Evolutionary conservation across 345 rosid species (phyloP).

Genomic region (Eucalyptus erythrocorys): DNA sequence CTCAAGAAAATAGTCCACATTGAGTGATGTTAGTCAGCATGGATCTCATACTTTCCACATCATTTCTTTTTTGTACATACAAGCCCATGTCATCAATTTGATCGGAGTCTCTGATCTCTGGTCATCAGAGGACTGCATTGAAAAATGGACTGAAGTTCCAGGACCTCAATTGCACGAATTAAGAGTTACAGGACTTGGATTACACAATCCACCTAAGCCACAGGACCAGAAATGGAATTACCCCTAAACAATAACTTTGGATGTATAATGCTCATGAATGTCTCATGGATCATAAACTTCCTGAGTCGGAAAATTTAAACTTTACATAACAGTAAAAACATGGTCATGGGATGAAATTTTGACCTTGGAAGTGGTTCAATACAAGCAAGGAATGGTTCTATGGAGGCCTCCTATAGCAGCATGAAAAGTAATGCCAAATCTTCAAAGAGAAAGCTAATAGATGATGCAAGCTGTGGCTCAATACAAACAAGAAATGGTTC

Average conservation of each 20-base stretch:
- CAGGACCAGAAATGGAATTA: neutral
- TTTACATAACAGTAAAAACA: neutral
- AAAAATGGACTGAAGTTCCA: neutral
- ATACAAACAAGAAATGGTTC: neutral
- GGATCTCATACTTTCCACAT: neutral
- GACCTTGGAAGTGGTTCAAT: neutral
- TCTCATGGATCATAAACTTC: neutral
- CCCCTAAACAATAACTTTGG: neutral
- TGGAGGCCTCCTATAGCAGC: neutral
- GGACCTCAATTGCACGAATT: neutral
- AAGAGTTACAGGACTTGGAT: neutral
- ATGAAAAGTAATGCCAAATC: neutral
- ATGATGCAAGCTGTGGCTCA: neutral
- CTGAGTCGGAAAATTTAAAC: neutral
- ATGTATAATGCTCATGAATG: neutral
- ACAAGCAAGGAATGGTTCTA: neutral
- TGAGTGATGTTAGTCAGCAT: neutral
- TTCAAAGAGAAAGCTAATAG: neutral
- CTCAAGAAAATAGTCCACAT: neutral
- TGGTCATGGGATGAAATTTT: neutral
- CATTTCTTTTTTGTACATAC: neutral
- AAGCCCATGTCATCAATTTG: neutral
- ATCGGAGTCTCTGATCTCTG: neutral
- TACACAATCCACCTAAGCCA: neutral
- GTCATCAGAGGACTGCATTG: neutral